phyloP scores from a whole-genome alignment of 495 filamentous ascomycete genomes.

The Bombardia bombarda region DNA sequence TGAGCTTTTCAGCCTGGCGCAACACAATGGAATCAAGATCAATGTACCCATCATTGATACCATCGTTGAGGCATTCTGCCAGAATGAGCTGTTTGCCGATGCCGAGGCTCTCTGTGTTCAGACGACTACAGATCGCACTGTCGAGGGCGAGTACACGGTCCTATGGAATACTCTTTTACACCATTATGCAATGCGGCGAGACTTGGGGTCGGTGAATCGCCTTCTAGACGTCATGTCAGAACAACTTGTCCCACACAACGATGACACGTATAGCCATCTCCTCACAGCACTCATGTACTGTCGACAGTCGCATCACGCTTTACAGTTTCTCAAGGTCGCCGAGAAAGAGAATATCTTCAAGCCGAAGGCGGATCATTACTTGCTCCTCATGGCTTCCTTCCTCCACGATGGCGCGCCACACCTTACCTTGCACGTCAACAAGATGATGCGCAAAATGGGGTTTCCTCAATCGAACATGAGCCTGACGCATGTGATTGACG shows the following conservation, averaged over 20 bases:
- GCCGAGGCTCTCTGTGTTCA: constrained; percentile 52
- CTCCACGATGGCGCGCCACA: constrained; percentile 28
- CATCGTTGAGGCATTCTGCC: constrained; percentile 61
- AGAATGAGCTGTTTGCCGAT: constrained; percentile 46
- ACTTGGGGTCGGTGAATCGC: constrained; percentile 51
- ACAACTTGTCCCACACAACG: constrained; percentile 50
- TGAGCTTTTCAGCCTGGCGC: constrained; percentile 51
- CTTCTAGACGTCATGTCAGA: constrained; percentile 56
- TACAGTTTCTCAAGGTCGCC: constrained; percentile 52
- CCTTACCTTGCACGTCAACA: constrained; percentile 21
- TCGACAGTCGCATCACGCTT: constrained; percentile 56
- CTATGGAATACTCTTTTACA: constrained; percentile 77
- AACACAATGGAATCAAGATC: constrained; percentile 29
- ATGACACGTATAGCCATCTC: constrained; percentile 64
- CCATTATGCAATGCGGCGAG: constrained; percentile 56
- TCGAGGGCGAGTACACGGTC: constrained; percentile 36
- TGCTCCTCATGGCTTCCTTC: constrained; percentile 25
- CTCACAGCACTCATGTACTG: constrained; percentile 60
- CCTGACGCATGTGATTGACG: constrained; percentile 27
- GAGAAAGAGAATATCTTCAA: constrained; percentile 50
- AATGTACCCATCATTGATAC: constrained; percentile 49
- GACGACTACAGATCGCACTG: constrained; percentile 30
- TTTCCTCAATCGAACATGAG: constrained; percentile 23
- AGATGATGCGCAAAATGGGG: constrained; percentile 24
- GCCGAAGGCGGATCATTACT: constrained; percentile 52